Evolutionary conservation across 257 asterid genomes (phyloP).

Genomic region (Euphrasia confusa): DNA sequence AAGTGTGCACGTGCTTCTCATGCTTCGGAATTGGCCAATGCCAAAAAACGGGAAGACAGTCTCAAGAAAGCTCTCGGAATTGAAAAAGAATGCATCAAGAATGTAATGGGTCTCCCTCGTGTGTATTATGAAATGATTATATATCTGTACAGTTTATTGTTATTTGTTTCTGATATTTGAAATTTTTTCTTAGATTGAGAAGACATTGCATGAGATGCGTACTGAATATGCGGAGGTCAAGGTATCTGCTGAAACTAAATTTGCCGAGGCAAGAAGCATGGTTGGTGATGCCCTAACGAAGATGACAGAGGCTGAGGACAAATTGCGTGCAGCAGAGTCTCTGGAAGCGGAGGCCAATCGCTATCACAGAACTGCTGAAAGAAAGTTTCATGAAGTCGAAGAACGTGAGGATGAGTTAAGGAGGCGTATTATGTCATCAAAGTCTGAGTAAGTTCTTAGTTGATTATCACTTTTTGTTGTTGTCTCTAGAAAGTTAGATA

Average conservation of each 20-base stretch:
- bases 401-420: constrained; percentile 94
- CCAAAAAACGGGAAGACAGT: constrained; percentile 73
- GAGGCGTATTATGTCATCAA: constrained; percentile 57
- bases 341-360: constrained; percentile 86
- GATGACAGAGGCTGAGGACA: constrained; percentile 62
- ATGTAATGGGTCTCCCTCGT: constrained; percentile 37
- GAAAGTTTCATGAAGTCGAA: constrained; percentile 87
- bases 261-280: constrained; percentile 63
- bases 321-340: constrained; percentile 65
- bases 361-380: constrained; percentile 75
- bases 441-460: constrained; percentile 63
- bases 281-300: constrained; percentile 68
- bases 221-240: constrained; percentile 85
- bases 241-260: constrained; percentile 68
- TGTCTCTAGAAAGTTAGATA: not conserved
- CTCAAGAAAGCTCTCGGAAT: constrained; percentile 82
- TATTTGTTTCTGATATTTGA: constrained; percentile 20
- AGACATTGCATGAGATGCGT: constrained; percentile 95
- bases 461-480: constrained; percentile 12
- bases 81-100: constrained; percentile 91
- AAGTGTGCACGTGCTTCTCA: constrained; percentile 67
- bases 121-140: constrained; percentile 10
- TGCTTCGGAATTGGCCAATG: constrained; percentile 50
- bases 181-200: constrained; percentile 62
- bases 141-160: constrained; percentile 2